These are phyloP conservation scores for Helotiales sp. DNA, from an alignment of 2,329 filamentous ascomycete species.

Conservation along the genomic window DNA sequence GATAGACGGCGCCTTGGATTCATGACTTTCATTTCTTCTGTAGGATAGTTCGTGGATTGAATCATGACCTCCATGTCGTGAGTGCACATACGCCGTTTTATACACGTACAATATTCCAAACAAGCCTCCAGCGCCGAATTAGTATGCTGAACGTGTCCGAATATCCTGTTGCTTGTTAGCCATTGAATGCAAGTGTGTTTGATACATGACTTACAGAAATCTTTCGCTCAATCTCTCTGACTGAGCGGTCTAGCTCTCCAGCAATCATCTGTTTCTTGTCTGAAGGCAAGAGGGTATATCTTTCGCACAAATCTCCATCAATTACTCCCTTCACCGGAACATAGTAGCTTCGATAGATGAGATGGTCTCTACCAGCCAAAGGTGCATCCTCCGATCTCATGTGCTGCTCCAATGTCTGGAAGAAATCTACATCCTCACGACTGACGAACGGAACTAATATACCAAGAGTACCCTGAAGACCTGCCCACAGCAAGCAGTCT, in stretches of 20 bases:
- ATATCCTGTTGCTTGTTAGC: slow-evolving; percentile 46
- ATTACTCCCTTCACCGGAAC: slow-evolving; percentile 95
- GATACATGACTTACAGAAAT: slow-evolving; percentile 60
- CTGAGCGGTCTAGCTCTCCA: slow-evolving; percentile 84
- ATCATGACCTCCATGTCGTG: slow-evolving; percentile 25
- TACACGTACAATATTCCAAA: slow-evolving; percentile 25
- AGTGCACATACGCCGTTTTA: slow-evolving; percentile 16
- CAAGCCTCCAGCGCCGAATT: slow-evolving; percentile 17
- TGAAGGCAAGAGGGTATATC: slow-evolving; percentile 77
- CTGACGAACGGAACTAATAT: slow-evolving; percentile 89
- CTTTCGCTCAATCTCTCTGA: slow-evolving; percentile 93
- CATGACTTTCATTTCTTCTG: slow-evolving; percentile 11
- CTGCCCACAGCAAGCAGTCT: slow-evolving; percentile 90
- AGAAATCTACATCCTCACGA: slow-evolving; percentile 95
- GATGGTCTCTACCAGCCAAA: slow-evolving; percentile 86
- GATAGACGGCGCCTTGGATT: neutral
- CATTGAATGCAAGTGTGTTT: neutral
- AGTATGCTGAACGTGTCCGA: slow-evolving; percentile 56
- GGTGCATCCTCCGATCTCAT: slow-evolving; percentile 84
- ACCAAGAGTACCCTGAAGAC: slow-evolving; percentile 90
- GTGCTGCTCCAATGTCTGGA: slow-evolving; percentile 89
- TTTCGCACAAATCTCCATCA: slow-evolving; percentile 94
- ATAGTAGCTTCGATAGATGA: slow-evolving; percentile 95
- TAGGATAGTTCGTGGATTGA: slow-evolving; percentile 18
- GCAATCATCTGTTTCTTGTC: slow-evolving; percentile 97